phyloP scores from a whole-genome alignment of 192 early-diverging fungal genomes.

The Gorgonomyces haynaldii region DNA sequence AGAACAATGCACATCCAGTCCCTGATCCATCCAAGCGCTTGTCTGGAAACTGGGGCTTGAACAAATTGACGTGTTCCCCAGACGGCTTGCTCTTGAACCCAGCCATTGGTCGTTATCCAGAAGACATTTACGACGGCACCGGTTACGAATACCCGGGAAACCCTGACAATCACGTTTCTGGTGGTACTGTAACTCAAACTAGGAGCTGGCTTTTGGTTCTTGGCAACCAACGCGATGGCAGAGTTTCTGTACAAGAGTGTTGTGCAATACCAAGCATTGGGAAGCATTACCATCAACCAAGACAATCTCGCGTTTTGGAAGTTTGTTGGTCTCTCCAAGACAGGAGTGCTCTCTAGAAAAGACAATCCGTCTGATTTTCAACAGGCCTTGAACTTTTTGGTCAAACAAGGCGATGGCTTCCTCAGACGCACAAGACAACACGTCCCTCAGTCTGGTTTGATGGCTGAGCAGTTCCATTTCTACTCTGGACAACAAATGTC shows the following conservation, averaged over 20 bases:
- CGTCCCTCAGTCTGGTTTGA: background rate
- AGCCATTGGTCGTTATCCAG: background rate
- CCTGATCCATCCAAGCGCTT: background rate
- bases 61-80: background rate
- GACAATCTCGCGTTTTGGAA: background rate
- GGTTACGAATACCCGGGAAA: no score
- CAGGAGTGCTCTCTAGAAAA: background rate
- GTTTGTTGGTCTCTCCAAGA: background rate
- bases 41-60: background rate
- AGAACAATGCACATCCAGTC: background rate
- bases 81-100: background rate
- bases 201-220: conserved; percentile 2
- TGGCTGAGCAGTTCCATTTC: conserved; percentile 4
- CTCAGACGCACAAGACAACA: background rate
- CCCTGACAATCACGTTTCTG: no score
- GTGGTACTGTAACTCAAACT: background rate
- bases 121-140: conserved; percentile 1
- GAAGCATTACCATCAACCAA: background rate
- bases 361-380: background rate
- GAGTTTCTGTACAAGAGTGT: background rate
- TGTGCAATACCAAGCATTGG: background rate
- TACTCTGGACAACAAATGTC: conserved; percentile 1
- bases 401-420: background rate
- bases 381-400: background rate
- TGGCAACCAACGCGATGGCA: conserved; percentile 1